Base-by-base conservation (phyloP, 2,329 filamentous ascomycete species). In the Talaromyces piceae region DNA sequence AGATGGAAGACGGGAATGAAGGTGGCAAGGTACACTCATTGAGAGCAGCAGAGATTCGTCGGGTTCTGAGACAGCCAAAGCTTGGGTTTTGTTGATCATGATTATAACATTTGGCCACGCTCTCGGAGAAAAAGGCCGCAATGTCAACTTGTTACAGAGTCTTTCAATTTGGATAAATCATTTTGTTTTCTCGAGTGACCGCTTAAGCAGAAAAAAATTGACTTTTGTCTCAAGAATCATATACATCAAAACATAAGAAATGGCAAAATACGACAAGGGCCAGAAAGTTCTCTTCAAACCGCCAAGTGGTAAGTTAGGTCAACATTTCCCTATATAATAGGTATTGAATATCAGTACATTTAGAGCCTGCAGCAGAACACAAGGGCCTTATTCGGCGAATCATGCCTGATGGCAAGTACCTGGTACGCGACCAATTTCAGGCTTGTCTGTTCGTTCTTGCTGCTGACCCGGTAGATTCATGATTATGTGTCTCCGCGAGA, bases 311-410 rank as follows among this genome's bases (percentile, higher is more conserved):
- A 37, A 2, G 33, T 20, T 5, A 20, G 12, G 20, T 4, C 33
- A 2, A n/a, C 16, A 37, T n/a, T 20, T 18, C 20, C 16, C 16
- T 20, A 37, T n/a, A 20, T 9, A 18, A 37, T 37, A 37, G 5
- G 12, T 16, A 8, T 9, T 8, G 16, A 12, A 37, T 16, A 1
- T 16, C 28, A 25, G 25, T 25, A 4, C 22, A 6, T 46, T 13
- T 25, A 47, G 50, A 49, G 13, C 45, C 41, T 22, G 25, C 39
- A 45, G 37, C 22, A 22, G 45, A 20, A 22, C 50, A 52, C 18
- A 41, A 45, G 20, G 50, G 50, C 5, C 31, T 52, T 20, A 41
- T 52, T 31, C 47, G 47, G 28, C 43, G 41, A 20, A 41, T 49
- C 11, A 33, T 52, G 6, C 45, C 45, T 2, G 44, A 52, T 16